Percentiles rank a stretch among this genome's conserved stretches.
Evolutionary conservation across 164 flowering plant species (phyloP).

Genomic region (Warburgia ugandensis): DNA sequence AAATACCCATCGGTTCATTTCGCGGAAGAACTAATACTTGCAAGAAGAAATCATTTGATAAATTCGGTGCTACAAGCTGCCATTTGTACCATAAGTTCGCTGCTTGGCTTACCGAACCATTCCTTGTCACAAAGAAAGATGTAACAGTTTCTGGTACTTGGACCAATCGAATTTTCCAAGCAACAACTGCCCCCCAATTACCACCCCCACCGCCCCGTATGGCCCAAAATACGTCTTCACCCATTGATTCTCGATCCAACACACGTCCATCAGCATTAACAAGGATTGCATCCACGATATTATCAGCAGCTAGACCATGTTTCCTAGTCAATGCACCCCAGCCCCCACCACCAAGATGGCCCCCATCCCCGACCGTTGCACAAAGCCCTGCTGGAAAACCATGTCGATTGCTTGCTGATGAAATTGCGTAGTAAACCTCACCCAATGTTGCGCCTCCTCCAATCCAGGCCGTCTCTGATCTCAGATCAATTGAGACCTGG

Average conservation of each 20-base stretch:
- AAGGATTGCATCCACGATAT: slow-evolving; percentile 14
- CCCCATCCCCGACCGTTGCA: slow-evolving; percentile 14
- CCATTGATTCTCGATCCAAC: slow-evolving; percentile 14
- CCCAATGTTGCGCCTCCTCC: slow-evolving; percentile 17
- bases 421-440: slow-evolving; percentile 10
- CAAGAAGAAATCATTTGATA: slow-evolving; percentile 11
- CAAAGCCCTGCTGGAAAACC: slow-evolving; percentile 17
- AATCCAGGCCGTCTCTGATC: slow-evolving; percentile 17
- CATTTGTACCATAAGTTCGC: slow-evolving; percentile 12
- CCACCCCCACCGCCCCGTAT: slow-evolving; percentile 22
- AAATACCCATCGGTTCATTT: not conserved
- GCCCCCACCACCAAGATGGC: slow-evolving; percentile 18
- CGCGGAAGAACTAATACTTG: slow-evolving; percentile 1
- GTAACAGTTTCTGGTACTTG: slow-evolving; percentile 9
- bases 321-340: slow-evolving; percentile 12
- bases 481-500: slow-evolving; percentile 4
- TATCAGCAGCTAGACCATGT: slow-evolving; percentile 15
- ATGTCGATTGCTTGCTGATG: slow-evolving; percentile 5
- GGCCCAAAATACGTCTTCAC: slow-evolving; percentile 21
- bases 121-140: slow-evolving; percentile 1
- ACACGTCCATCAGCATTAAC: slow-evolving; percentile 8
- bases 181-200: slow-evolving; percentile 12
- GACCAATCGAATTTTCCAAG: slow-evolving; percentile 14
- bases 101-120: not conserved
- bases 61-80: slow-evolving; percentile 12